Evolutionary conservation across 1,284 basidiomycete genomes (phyloP), one percentile per base, ranked within the genome.

Genomic region (Ceraceosorus bombacis): DNA sequence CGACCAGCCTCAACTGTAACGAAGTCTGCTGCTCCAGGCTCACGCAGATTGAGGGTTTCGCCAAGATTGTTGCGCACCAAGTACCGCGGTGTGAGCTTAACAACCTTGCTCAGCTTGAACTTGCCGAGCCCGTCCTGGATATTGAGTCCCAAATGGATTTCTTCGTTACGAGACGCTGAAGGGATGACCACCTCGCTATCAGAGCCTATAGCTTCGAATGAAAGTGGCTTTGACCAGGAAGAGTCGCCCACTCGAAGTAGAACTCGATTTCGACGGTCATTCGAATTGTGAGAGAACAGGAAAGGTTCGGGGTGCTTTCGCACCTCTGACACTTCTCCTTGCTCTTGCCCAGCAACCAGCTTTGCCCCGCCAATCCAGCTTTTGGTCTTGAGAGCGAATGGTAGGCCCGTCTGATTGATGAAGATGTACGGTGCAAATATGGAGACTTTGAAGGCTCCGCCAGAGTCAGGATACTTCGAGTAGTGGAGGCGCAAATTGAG

Each of bases 391-490:
- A 95, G 82, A 43, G 81, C 82, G 72, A 96, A 95, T 1, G 91
- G 87, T 53, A 94, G 79, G 1, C 87, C 88, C 0, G 91, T 91
- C 82, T 96, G 96, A 80, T 99, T 99, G 77, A 96, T 80, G 54
- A 98, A 81, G 55, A 98, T 82, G 77, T 89, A 98, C 2, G 95
- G 93, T 67, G 86, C 86, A 77, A 92, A 98, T 57, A 99, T 86
- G 78, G 98, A 94, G 1, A 97, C 90, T 79, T 90, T 94, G 83
- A 96, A 95, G 1, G 94, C 92, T n/a, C 95, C 93, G 3, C 94
- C 95, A 9, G 92, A 89, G 62, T 96, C 85, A 2, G 89, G 86
- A 78, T 90, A 90, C 51, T 70, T 70, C 62, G 66, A 61, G 77
- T 96, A 98, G 77, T 95, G 90, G 41, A 98, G 79, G 64, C 82